Conservation (phyloP, 2,329 filamentous ascomycete species). For the Daldinia eschscholtzii region DNA sequence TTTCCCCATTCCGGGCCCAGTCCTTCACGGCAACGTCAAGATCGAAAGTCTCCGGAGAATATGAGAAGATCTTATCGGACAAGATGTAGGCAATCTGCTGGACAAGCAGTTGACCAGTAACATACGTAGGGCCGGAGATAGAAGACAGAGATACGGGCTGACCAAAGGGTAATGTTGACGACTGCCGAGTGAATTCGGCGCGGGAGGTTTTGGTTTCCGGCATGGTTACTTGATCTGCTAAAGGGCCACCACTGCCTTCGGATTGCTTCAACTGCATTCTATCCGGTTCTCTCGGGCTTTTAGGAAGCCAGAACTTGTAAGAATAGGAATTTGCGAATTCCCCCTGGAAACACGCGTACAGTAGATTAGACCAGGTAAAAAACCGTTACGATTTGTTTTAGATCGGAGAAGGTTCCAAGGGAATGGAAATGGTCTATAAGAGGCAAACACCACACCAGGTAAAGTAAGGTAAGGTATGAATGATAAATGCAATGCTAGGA, state of each 20-base stretch:
- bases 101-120: constrained; percentile 91
- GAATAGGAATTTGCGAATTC: constrained; percentile 34
- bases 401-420: constrained; percentile 13
- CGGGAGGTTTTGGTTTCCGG: constrained; percentile 51
- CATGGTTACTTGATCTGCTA: constrained; percentile 50
- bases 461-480: background rate
- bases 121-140: constrained; percentile 89
- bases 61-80: constrained; percentile 97
- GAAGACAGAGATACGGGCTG: constrained; percentile 66
- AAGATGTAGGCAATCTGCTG: constrained; percentile 96
- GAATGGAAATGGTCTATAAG: constrained; percentile 16
- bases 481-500: constrained; percentile 16
- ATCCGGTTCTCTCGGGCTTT: constrained; percentile 26
- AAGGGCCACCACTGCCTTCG: constrained; percentile 53
- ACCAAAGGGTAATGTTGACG: constrained; percentile 69
- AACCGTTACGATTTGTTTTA: constrained; percentile 16
- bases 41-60: constrained; percentile 93
- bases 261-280: constrained; percentile 56
- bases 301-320: constrained; percentile 31
- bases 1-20: constrained; percentile 78
- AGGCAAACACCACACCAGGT: constrained; percentile 16
- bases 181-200: constrained; percentile 57
- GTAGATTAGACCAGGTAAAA: constrained; percentile 38
- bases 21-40: constrained; percentile 84
- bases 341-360: constrained; percentile 33